These are phyloP conservation scores for Venturia aucupariae DNA, from an alignment of 2,329 filamentous ascomycete genomes.

Conservation along the genomic window DNA sequence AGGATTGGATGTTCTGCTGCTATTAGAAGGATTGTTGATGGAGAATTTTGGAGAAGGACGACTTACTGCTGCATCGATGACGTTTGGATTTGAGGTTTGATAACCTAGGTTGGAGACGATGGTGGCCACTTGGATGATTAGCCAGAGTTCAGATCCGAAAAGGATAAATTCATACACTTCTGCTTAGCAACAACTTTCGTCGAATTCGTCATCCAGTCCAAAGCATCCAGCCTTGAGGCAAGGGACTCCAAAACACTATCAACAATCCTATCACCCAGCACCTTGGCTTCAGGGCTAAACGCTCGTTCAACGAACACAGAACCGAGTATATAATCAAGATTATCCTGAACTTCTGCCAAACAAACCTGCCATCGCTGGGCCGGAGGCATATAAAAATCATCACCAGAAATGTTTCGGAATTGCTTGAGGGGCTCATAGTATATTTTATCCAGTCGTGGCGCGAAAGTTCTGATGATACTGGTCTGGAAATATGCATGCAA, in stretches of 20 bases:
- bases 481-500: conserved; percentile 48
- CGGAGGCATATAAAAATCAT: conserved; percentile 41
- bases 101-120: conserved; percentile 62
- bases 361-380: conserved; percentile 59
- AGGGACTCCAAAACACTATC: conserved; percentile 60
- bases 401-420: neutral
- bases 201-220: conserved; percentile 55
- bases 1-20: conserved; percentile 32
- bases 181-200: conserved; percentile 38
- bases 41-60: neutral
- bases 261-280: conserved; percentile 60
- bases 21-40: neutral
- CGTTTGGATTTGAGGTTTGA: conserved; percentile 51
- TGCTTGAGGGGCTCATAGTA: conserved; percentile 37
- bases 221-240: conserved; percentile 47
- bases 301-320: conserved; percentile 61
- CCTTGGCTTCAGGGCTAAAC: conserved; percentile 57
- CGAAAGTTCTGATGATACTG: neutral
- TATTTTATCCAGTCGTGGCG: neutral
- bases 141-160: neutral
- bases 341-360: conserved; percentile 46
- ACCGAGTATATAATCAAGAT: conserved; percentile 58
- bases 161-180: neutral
- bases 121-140: conserved; percentile 41
- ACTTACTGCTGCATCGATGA: conserved; percentile 42